Conservation (phyloP, 108 stramenopile species). For the Cyclotella baltica region DNA sequence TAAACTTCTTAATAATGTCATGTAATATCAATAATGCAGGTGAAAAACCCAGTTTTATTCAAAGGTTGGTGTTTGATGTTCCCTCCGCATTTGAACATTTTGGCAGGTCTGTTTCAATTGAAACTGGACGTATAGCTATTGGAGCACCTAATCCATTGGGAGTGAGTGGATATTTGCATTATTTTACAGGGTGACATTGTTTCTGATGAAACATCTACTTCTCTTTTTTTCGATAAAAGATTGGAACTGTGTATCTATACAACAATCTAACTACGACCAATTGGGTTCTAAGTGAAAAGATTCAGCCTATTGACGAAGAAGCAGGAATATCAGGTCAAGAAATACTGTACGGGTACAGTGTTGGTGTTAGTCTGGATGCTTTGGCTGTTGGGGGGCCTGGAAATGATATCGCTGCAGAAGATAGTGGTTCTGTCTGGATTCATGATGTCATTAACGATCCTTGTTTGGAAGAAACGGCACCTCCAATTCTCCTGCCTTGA, state of each 20-base stretch:
- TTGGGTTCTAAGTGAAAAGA: conserved; percentile 21
- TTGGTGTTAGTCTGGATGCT: conserved; percentile 6
- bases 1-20: not conserved
- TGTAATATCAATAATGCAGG: not conserved
- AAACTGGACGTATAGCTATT: conserved; percentile 15
- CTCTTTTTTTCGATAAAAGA: not conserved
- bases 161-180: conserved; percentile 7
- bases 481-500: too few species aligned
- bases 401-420: conserved; percentile 19
- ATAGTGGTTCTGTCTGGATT: conserved; percentile 20
- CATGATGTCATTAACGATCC: conserved; percentile 8
- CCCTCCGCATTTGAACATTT: not conserved
- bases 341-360: conserved; percentile 8
- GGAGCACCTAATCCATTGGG: not conserved
- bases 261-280: not conserved
- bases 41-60: not conserved
- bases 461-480: not conserved
- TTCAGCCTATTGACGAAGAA: not conserved
- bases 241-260: conserved; percentile 21
- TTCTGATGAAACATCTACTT: not conserved
- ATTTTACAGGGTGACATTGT: not conserved
- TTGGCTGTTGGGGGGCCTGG: conserved; percentile 15
- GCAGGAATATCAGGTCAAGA: not conserved
- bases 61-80: conserved; percentile 7
- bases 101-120: conserved; percentile 21